phyloP scores from a whole-genome alignment of 2,329 filamentous ascomycete genomes.

The Xylariaceae sp. region DNA sequence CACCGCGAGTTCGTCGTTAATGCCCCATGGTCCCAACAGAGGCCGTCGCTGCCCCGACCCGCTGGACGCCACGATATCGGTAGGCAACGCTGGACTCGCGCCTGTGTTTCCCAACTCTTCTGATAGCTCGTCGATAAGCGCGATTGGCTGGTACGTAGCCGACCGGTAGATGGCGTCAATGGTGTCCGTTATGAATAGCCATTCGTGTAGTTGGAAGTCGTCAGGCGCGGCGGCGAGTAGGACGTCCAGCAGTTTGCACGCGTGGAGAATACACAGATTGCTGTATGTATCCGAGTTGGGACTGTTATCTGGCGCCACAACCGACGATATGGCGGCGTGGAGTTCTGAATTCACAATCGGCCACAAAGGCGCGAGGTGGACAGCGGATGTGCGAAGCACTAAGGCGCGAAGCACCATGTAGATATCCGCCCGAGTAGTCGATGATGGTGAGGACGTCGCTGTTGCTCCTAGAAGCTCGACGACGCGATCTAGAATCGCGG shows the following conservation, averaged over 20 bases:
- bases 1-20: constrained; percentile 51
- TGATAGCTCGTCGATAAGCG: constrained; percentile 78
- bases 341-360: constrained; percentile 84
- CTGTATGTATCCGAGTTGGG: constrained; percentile 67
- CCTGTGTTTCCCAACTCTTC: constrained; percentile 61
- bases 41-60: constrained; percentile 41
- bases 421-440: constrained; percentile 79
- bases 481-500: constrained; percentile 72
- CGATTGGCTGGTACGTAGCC: constrained; percentile 61
- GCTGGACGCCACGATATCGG: constrained; percentile 31
- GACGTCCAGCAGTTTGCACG: constrained; percentile 87
- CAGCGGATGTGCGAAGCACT: constrained; percentile 69
- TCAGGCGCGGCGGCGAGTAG: constrained; percentile 84
- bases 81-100: constrained; percentile 31
- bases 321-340: constrained; percentile 70
- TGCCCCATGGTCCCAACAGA: constrained; percentile 50
- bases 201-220: constrained; percentile 97
- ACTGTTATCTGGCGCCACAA: constrained; percentile 64
- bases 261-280: constrained; percentile 74
- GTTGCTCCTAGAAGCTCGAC: constrained; percentile 83
- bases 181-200: constrained; percentile 95
- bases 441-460: constrained; percentile 84
- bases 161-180: constrained; percentile 91
- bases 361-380: constrained; percentile 83
- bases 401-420: constrained; percentile 84